Conservation (phyloP, 2,329 filamentous ascomycete genomes). For the Alternaria tenuissima region DNA sequence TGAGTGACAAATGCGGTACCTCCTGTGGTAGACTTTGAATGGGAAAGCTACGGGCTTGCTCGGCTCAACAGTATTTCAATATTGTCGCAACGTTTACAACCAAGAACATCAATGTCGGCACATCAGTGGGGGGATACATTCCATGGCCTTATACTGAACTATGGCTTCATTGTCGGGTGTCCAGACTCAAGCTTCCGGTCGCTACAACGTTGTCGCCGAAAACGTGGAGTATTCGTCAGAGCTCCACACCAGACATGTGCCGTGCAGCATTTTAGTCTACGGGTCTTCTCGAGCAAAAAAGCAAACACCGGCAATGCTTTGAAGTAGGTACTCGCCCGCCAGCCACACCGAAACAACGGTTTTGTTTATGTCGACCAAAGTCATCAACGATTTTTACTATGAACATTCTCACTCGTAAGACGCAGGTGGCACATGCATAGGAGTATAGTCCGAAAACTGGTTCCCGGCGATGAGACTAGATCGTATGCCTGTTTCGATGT, state of each 20-base stretch:
- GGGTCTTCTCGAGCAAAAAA: slow-evolving; percentile 3
- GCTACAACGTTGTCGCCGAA: neutral
- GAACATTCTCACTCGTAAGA: neutral
- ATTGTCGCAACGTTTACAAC: neutral
- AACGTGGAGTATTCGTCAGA: neutral
- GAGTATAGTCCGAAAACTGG: neutral
- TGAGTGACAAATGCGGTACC: neutral
- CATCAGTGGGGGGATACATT: neutral
- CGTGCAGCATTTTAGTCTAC: neutral
- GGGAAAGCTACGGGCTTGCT: neutral
- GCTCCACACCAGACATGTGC: neutral
- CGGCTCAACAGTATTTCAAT: neutral
- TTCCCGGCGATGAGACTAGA: neutral
- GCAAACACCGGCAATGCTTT: neutral
- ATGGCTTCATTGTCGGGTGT: neutral
- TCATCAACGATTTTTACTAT: neutral
- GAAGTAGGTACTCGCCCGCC: slow-evolving; percentile 3
- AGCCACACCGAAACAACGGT: slow-evolving; percentile 3
- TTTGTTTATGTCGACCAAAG: slow-evolving; percentile 7
- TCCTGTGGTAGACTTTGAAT: neutral
- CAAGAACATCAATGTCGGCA: neutral
- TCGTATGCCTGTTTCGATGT: neutral
- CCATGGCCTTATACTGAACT: neutral
- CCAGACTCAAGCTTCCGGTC: neutral
- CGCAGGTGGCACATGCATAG: neutral